These are phyloP conservation scores for Phyllosticta citrichinensis DNA, from an alignment of 2,329 filamentous ascomycete species.

Conservation along the genomic window DNA sequence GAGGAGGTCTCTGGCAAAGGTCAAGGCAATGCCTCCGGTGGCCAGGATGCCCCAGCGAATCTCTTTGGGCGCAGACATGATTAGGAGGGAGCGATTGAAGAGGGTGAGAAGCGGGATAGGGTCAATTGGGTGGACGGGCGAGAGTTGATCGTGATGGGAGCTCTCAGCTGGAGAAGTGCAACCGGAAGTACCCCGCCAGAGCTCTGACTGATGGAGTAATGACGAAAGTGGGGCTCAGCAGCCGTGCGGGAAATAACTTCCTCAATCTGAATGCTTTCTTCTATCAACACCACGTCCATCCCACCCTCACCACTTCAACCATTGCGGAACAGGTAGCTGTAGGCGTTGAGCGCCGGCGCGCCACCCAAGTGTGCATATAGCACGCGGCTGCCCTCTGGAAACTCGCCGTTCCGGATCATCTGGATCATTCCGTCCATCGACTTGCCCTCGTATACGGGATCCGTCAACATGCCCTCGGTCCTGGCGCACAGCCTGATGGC, in stretches of 20 bases:
- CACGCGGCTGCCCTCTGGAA: slow-evolving; percentile 51
- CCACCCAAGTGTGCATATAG: slow-evolving; percentile 64
- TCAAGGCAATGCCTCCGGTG: slow-evolving; percentile 39
- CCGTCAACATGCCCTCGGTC: slow-evolving; percentile 64
- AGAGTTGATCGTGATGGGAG: neutral
- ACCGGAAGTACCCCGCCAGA: neutral
- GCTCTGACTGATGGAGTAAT: neutral
- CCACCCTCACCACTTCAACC: neutral
- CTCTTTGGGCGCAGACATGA: slow-evolving; percentile 21
- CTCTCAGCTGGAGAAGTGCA: neutral
- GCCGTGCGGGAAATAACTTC: neutral
- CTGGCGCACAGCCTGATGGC: slow-evolving; percentile 59
- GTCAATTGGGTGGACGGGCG: neutral
- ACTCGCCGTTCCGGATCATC: slow-evolving; percentile 53
- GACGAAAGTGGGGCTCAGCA: neutral
- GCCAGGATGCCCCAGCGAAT: slow-evolving; percentile 39
- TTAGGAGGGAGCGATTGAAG: neutral
- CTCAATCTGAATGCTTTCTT: neutral
- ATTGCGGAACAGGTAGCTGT: slow-evolving; percentile 24
- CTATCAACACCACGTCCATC: neutral
- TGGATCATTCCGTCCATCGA: slow-evolving; percentile 63
- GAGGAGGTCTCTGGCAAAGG: slow-evolving; percentile 66
- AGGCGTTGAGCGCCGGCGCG: slow-evolving; percentile 60
- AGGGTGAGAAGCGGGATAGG: neutral
- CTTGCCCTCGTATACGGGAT: slow-evolving; percentile 70